Percentiles rank a stretch among this genome's conserved stretches.
phyloP scores from a whole-genome alignment of 345 rosid species.

The Bruguiera parviflora region DNA sequence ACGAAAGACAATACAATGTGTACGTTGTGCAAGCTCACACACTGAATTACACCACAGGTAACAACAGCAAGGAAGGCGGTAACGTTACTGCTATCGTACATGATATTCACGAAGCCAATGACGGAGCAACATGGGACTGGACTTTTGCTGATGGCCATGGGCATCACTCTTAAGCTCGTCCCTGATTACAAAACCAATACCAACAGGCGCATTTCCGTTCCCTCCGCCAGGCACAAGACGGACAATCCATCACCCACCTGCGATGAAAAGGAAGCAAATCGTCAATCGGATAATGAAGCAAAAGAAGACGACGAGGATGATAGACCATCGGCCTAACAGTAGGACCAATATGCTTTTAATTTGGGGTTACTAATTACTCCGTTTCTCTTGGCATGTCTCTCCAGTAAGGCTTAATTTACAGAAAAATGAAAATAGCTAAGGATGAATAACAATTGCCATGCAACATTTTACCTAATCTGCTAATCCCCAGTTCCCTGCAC shows the following conservation, averaged over 20 bases:
- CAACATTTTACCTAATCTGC: no score
- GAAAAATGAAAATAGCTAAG: no score
- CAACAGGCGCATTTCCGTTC: slow-evolving; percentile 13
- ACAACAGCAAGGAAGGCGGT: slow-evolving; percentile 71
- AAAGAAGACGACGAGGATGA: slow-evolving; percentile 28
- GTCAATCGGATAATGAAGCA: slow-evolving; percentile 6
- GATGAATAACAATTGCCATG: no score
- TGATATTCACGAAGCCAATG: slow-evolving; percentile 84
- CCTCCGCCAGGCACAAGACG: slow-evolving; percentile 5
- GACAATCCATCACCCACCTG: slow-evolving; percentile 5
- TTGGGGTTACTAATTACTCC: no score
- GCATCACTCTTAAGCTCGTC: slow-evolving; percentile 59
- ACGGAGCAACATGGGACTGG: slow-evolving; percentile 79
- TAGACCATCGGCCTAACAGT: slow-evolving; percentile 31
- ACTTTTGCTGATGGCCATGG: slow-evolving; percentile 69
- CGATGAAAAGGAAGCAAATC: neutral
- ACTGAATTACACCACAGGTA: slow-evolving; percentile 27
- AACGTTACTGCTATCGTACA: slow-evolving; percentile 71
- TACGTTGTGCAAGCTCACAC: no score
- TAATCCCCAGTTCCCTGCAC: no score
- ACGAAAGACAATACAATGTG: no score
- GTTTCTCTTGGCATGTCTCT: no score
- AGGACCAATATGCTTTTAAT: no score
- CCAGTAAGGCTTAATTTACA: no score
- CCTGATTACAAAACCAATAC: slow-evolving; percentile 29